phyloP scores from a whole-genome alignment of 257 asterid genomes.

The Solanum gandarillasii region DNA sequence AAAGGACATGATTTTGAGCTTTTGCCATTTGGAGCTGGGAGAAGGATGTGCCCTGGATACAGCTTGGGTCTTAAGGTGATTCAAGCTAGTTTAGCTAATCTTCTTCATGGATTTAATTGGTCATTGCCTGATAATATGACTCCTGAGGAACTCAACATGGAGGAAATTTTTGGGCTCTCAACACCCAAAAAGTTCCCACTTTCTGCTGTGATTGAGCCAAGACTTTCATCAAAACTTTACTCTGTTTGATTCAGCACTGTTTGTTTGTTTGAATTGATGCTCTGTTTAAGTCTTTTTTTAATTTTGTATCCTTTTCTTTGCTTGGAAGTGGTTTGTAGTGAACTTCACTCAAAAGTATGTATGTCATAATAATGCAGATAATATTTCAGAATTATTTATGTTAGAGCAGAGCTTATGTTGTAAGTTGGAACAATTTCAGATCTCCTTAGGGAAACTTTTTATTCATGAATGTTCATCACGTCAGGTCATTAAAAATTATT shows the following conservation, averaged over 20 bases:
- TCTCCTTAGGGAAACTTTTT: no score
- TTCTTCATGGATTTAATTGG: constrained; percentile 38
- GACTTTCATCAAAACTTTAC: constrained; percentile 25
- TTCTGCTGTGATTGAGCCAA: constrained; percentile 20
- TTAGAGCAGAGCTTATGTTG: neutral
- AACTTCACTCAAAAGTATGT: neutral
- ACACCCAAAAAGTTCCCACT: constrained; percentile 30
- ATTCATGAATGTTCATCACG: no score
- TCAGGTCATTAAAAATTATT: neutral
- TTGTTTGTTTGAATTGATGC: neutral
- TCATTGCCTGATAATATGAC: constrained; percentile 11
- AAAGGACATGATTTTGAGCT: constrained; percentile 25
- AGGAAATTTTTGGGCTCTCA: constrained; percentile 30
- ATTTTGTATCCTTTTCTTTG: neutral
- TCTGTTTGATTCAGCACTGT: neutral
- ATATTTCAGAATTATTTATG: neutral
- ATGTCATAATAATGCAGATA: neutral
- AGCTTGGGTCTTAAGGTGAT: constrained; percentile 32
- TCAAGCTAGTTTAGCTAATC: constrained; percentile 25
- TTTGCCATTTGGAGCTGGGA: constrained; percentile 34
- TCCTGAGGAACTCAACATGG: constrained; percentile 25
- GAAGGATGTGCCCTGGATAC: constrained; percentile 42
- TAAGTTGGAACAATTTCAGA: no score
- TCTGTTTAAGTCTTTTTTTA: neutral
- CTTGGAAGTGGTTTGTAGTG: neutral